Percentiles rank a stretch among this genome's conserved stretches.
These are phyloP conservation scores for Apiospora sp. DNA, from an alignment of 2,329 filamentous ascomycete genomes.

Conservation along the genomic window DNA sequence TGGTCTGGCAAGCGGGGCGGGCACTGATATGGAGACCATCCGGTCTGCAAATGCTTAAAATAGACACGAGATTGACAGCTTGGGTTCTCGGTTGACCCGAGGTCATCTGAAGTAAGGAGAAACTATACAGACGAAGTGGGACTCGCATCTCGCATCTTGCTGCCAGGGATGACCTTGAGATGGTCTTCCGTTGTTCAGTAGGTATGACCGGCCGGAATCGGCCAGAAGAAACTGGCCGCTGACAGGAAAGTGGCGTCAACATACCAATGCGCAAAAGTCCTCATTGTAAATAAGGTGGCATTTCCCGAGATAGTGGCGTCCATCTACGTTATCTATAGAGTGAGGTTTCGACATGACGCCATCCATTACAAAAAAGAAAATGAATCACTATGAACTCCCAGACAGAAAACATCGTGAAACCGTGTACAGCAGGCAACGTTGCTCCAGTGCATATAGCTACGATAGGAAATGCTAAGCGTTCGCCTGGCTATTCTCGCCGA, in stretches of 20 bases:
- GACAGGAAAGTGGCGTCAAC: conserved; percentile 5
- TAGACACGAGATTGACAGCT: background rate
- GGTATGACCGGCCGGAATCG: background rate
- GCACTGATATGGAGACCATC: background rate
- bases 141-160: background rate
- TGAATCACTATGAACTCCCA: background rate
- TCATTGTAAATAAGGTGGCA: background rate
- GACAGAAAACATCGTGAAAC: background rate
- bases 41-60: background rate
- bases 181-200: background rate
- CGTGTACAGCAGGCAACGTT: background rate
- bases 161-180: background rate
- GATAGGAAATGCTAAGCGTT: background rate
- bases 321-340: background rate
- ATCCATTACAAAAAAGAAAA: background rate
- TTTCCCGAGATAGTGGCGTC: background rate
- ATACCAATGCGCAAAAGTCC: background rate
- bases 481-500: background rate
- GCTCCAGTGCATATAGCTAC: background rate
- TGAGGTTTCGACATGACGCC: background rate
- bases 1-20: background rate
- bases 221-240: background rate
- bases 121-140: background rate
- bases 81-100: background rate
- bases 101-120: background rate